phyloP scores from a whole-genome alignment of 176 grass and related monocot genomes.

The Leersia perrieri region DNA sequence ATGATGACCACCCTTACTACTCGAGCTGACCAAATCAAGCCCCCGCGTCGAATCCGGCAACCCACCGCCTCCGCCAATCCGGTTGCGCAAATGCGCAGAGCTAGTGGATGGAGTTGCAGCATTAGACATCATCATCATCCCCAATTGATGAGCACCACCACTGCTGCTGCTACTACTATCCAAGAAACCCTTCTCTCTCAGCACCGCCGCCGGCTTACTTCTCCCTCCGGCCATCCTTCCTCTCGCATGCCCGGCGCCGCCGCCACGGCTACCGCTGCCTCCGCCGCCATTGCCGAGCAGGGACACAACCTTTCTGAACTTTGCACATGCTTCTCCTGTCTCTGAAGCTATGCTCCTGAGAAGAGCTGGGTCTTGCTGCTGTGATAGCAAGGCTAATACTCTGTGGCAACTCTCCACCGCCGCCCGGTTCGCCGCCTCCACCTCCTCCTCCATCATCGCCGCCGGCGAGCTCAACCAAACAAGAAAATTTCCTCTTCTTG shows the following conservation, averaged over 20 bases:
- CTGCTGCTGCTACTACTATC: conserved; percentile 10
- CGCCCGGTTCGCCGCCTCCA: conserved; percentile 72
- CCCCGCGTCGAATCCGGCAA: neutral
- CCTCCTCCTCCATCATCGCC: conserved; percentile 61
- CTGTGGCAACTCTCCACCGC: conserved; percentile 81
- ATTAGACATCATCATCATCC: conserved; percentile 14
- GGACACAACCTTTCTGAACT: conserved; percentile 72
- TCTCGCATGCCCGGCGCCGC: conserved; percentile 54
- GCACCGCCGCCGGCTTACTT: conserved; percentile 30
- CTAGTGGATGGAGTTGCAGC: conserved; percentile 30
- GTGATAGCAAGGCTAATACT: conserved; percentile 60
- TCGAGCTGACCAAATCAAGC: conserved; percentile 35
- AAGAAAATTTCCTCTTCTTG: conserved; percentile 10
- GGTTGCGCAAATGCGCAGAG: conserved; percentile 38
- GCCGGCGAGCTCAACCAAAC: neutral
- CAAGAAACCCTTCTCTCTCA: conserved; percentile 48
- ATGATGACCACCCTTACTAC: conserved; percentile 1
- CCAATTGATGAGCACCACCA: neutral
- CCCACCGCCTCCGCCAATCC: neutral
- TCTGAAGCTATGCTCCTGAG: conserved; percentile 54
- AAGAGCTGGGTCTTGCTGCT: conserved; percentile 54
- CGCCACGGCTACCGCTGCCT: neutral
- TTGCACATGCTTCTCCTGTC: conserved; percentile 59
- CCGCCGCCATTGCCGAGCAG: conserved; percentile 42
- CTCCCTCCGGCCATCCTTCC: conserved; percentile 45